Conservation (phyloP, 2,329 filamentous ascomycete genomes). For the Ascochyta rabiei region DNA sequence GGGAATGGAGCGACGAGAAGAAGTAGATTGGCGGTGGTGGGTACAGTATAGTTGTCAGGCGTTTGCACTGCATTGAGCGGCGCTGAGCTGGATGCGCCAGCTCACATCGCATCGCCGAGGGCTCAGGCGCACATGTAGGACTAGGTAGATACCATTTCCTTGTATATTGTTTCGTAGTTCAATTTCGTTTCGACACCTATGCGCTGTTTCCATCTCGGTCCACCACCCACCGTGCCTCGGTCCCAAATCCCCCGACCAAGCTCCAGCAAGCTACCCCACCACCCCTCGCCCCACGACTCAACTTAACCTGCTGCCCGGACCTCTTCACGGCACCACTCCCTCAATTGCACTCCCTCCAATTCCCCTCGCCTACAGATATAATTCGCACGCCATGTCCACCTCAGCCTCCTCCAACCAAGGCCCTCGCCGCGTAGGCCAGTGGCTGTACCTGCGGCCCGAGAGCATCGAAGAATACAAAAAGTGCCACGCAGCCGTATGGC, state of each 20-base stretch:
- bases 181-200: not conserved
- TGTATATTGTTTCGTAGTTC: constrained; percentile 1
- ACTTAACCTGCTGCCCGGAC: not conserved
- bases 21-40: not conserved
- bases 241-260: constrained; percentile 5
- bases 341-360: not conserved
- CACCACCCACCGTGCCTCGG: not conserved
- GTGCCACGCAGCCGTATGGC: constrained; percentile 76
- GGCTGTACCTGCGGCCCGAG: constrained; percentile 73
- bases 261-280: constrained; percentile 11
- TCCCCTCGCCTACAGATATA: not conserved
- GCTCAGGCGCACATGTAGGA: not conserved
- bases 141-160: constrained; percentile 12
- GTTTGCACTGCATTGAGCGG: not conserved
- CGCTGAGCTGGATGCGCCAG: not conserved
- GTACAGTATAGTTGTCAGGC: not conserved
- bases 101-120: not conserved
- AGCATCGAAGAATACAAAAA: constrained; percentile 73
- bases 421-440: constrained; percentile 67
- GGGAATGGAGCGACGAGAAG: not conserved
- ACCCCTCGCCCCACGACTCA: not conserved
- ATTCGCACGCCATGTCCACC: not conserved
- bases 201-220: not conserved
- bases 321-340: not conserved
- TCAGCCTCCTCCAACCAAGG: constrained; percentile 31